Evolutionary conservation across 257 asterid genomes (phyloP), one percentile per base, ranked within the genome.

Genomic region (Euphrasia confusa): DNA sequence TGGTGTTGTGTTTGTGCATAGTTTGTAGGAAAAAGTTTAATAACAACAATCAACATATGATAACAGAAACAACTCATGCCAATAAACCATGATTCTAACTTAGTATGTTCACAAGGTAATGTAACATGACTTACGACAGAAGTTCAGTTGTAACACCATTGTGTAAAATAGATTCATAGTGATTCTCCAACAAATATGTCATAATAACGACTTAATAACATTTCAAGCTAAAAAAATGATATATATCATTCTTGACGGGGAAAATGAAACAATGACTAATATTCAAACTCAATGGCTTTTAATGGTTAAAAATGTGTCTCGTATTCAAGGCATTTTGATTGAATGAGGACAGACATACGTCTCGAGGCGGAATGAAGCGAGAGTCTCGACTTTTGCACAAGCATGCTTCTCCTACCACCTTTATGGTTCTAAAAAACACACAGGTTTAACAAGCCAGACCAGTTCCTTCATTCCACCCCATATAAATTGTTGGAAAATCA

Each of bases 1-100:
- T 74, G 68, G 67, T 76, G 79, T 58, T 72, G 76, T 0, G 81
- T 71, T 14, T 74, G 84, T 81, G 80, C 66, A 68, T 56, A 68
- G 58, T 68, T 39, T 53, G 61, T 21, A 74, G 54, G 6, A 54
- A 58, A 45, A n/a, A 17, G n/a, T 52, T 35, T 33, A 63, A 44
- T 35, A 35, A 35, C 40, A 35, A 17, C 55, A 61, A 55, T 49
- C n/a, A 37, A 24, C 42, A n/a, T 63, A 57, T 9, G 45, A 35
- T 35, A 32, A 58, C 53, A 30, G 15, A 63, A 71, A 63, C 37
- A 70, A 13, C 13, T 8, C 9, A 9, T 3, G 48, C 48, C 13
- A 40, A 40, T 12, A 40, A 40, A 44, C 49, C 49, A 44, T 44
- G 5, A 44, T 42, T 9, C 49, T 35, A 7, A 35, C 10, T 35